Conservation (phyloP, 1,139 yeast genomes). For the Tardiomyces digboiensis region DNA sequence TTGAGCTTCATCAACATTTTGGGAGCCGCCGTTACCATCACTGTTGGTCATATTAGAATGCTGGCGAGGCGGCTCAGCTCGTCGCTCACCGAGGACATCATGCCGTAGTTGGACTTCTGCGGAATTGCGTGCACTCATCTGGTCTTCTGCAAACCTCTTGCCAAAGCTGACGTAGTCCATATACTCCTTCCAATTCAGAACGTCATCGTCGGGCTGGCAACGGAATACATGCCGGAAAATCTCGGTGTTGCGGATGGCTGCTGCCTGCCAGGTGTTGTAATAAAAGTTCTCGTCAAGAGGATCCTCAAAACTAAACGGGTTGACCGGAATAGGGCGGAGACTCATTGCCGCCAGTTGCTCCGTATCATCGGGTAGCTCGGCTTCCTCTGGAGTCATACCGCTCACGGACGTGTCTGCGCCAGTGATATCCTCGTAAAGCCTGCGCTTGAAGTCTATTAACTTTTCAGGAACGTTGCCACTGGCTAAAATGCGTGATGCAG, state of each 20-base stretch:
- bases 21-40: neutral
- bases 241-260: constrained; percentile 76
- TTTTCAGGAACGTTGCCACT: neutral
- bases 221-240: constrained; percentile 82
- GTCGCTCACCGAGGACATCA: constrained; percentile 10
- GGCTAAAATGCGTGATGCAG: neutral
- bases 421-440: neutral
- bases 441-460: neutral
- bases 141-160: constrained; percentile 26
- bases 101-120: constrained; percentile 8
- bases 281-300: constrained; percentile 73
- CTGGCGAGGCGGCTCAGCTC: neutral
- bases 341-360: neutral
- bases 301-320: constrained; percentile 83
- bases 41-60: neutral
- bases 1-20: neutral
- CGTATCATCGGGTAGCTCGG: neutral
- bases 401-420: neutral
- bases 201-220: constrained; percentile 90
- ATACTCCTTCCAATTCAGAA: constrained; percentile 82
- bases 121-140: constrained; percentile 15
- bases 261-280: constrained; percentile 81
- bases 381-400: neutral
- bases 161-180: constrained; percentile 43
- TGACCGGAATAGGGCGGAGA: constrained; percentile 38